Conservation (phyloP, 2,329 filamentous ascomycete genomes). For the Trichoderma sp. region DNA sequence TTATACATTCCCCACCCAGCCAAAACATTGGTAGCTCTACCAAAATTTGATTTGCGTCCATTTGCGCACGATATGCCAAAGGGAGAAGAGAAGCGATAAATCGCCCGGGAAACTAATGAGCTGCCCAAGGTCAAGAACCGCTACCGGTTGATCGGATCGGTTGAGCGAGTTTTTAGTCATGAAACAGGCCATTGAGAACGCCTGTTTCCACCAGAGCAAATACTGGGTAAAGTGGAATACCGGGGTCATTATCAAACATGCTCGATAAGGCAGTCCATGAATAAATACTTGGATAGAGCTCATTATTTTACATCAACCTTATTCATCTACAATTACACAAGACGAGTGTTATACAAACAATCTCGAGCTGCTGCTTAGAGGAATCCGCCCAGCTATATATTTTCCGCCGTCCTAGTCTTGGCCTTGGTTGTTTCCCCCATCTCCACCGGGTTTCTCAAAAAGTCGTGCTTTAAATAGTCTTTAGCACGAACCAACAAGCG, state of each 20-base stretch:
- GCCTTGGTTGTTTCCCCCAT: background rate
- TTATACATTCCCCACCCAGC: background rate
- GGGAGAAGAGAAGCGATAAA: background rate
- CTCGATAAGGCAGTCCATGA: background rate
- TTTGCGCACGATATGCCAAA: conserved; percentile 17
- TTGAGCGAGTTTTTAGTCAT: conserved; percentile 20
- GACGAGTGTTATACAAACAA: background rate
- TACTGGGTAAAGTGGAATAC: background rate
- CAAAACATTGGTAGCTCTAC: background rate
- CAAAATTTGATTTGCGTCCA: background rate
- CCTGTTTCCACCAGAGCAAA: background rate
- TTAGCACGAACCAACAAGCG: conserved; percentile 9
- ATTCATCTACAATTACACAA: background rate
- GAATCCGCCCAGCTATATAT: background rate
- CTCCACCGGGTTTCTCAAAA: background rate
- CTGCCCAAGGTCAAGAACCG: background rate
- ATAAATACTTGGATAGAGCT: background rate
- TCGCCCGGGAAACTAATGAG: background rate
- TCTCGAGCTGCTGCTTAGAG: background rate
- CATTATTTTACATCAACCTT: background rate
- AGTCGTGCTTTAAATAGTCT: background rate
- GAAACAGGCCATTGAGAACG: background rate
- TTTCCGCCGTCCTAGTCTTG: background rate
- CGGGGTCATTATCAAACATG: background rate
- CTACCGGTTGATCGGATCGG: background rate